Percentiles rank a stretch among this genome's conserved stretches.
These are phyloP conservation scores for Suillus luteus DNA, from an alignment of 768 basidiomycete species.

Conservation along the genomic window DNA sequence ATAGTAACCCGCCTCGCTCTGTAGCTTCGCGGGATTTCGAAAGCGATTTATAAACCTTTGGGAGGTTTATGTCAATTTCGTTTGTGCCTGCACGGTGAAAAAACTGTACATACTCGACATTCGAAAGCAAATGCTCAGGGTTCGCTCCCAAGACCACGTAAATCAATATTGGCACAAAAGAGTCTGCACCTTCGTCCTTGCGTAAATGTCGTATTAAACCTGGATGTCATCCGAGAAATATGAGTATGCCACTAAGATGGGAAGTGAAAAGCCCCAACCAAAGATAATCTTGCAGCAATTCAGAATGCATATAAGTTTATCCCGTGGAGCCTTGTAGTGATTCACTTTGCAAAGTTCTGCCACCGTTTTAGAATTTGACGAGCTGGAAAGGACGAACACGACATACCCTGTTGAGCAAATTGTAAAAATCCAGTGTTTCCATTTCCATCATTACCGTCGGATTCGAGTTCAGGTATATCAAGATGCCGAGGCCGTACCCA, in stretches of 20 bases:
- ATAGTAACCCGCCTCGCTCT: slow-evolving; percentile 97
- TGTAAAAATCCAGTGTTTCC: slow-evolving; percentile 71
- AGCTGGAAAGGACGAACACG: not conserved
- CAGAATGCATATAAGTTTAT: slow-evolving; percentile 96
- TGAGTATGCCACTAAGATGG: slow-evolving; percentile 9
- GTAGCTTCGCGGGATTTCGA: slow-evolving; percentile 83
- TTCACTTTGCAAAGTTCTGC: slow-evolving; percentile 94
- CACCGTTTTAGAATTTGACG: slow-evolving; percentile 2
- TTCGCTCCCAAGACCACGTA: slow-evolving; percentile 94
- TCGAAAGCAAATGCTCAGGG: slow-evolving; percentile 89
- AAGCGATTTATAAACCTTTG: slow-evolving; percentile 93
- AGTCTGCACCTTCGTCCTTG: slow-evolving; percentile 87
- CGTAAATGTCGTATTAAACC: slow-evolving; percentile 87
- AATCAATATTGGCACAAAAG: slow-evolving; percentile 93
- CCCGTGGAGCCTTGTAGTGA: slow-evolving; percentile 97
- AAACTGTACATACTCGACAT: slow-evolving; percentile 74
- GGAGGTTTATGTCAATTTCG: not conserved
- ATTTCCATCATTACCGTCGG: slow-evolving; percentile 35
- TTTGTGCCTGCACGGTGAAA: not conserved
- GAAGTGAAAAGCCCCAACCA: slow-evolving; percentile 53
- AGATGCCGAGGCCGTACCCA: slow-evolving; percentile 92
- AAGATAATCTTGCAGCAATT: slow-evolving; percentile 99
- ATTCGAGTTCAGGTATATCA: slow-evolving; percentile 81
- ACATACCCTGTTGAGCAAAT: slow-evolving; percentile 84
- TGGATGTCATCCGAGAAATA: slow-evolving; percentile 30